Conservation (phyloP, 2,329 filamentous ascomycete genomes). For the Sordariomycetes sp. region DNA sequence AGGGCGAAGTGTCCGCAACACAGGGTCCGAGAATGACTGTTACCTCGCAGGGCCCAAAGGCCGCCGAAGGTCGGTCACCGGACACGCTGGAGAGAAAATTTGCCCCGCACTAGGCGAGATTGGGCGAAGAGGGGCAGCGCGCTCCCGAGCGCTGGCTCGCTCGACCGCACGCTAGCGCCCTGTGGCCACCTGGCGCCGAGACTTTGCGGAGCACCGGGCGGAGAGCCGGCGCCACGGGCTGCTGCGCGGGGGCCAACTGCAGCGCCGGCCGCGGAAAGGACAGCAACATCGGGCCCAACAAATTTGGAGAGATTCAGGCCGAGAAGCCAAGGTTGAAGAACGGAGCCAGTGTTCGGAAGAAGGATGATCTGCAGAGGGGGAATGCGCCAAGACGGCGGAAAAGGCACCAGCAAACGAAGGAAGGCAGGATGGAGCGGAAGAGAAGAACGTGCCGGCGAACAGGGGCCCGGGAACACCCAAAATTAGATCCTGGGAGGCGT, state of each 20-base stretch:
- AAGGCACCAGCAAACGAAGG: background rate
- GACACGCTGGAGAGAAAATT: background rate
- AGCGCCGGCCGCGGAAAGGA: background rate
- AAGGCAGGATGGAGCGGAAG: background rate
- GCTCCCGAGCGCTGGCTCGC: background rate
- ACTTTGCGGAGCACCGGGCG: background rate
- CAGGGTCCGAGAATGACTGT: background rate
- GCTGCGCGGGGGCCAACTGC: background rate
- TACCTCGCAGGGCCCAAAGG: background rate
- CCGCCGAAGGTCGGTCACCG: constrained; percentile 3
- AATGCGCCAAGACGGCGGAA: background rate
- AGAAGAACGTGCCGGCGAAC: background rate
- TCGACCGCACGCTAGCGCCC: background rate
- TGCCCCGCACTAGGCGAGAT: constrained; percentile 3
- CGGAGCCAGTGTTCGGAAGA: background rate
- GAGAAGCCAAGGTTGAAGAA: background rate
- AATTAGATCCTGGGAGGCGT: background rate
- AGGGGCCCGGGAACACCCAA: background rate
- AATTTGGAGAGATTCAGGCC: background rate
- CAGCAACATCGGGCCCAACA: background rate
- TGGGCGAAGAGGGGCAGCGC: background rate
- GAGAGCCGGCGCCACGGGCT: background rate
- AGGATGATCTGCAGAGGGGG: background rate
- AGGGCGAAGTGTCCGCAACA: background rate
- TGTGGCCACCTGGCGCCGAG: background rate